These are phyloP conservation scores for Hypoxylon sp. DNA, from an alignment of 2,329 filamentous ascomycete species.

Conservation along the genomic window DNA sequence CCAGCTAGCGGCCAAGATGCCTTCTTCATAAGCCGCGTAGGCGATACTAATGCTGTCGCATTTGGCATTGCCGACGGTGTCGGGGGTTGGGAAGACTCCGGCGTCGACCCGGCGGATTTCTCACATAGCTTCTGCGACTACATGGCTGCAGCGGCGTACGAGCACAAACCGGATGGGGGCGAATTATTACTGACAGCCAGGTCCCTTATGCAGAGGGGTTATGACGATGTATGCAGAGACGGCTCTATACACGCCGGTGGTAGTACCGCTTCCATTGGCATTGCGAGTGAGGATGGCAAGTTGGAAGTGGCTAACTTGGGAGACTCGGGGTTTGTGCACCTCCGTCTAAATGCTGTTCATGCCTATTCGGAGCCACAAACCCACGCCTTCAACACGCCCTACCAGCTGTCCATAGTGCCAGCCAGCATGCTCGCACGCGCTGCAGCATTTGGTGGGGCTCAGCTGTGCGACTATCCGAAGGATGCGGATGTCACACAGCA, in stretches of 20 bases:
- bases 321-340: constrained; percentile 92
- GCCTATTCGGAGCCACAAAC: constrained; percentile 88
- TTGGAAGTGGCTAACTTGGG: constrained; percentile 94
- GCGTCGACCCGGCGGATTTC: constrained; percentile 94
- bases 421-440: constrained; percentile 83
- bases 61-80: constrained; percentile 96
- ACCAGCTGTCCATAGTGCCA: constrained; percentile 91
- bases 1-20: constrained; percentile 93
- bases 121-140: constrained; percentile 93
- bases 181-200: constrained; percentile 70
- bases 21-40: constrained; percentile 91
- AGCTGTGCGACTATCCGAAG: constrained; percentile 85
- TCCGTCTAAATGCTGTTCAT: constrained; percentile 88
- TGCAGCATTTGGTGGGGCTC: constrained; percentile 84
- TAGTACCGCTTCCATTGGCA: constrained; percentile 91
- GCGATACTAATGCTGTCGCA: constrained; percentile 78
- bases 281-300: constrained; percentile 79
- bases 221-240: constrained; percentile 85
- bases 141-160: constrained; percentile 84
- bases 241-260: constrained; percentile 83
- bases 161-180: constrained; percentile 60
- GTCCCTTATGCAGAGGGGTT: constrained; percentile 84
- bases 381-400: constrained; percentile 98
- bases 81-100: constrained; percentile 93
- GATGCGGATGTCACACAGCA: constrained; percentile 87